Evolutionary conservation across 2,329 filamentous ascomycete genomes (phyloP).

Genomic region (Alternaria panax): DNA sequence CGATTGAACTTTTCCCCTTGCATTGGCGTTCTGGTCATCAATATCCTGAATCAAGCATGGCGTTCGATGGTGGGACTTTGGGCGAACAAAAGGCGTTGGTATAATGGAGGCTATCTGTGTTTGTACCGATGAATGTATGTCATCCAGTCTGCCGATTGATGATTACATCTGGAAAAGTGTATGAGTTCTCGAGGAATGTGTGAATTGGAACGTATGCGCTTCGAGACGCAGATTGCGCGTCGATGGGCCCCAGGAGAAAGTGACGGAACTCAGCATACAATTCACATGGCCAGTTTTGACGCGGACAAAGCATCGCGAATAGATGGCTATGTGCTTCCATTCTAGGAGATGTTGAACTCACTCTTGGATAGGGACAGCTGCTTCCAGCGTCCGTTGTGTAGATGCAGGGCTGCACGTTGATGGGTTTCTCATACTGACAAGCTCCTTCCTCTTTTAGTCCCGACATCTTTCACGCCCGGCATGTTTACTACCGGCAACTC

Average conservation of each 20-base stretch:
- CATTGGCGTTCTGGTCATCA: slow-evolving; percentile 7
- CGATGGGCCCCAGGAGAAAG: neutral
- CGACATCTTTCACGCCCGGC: neutral
- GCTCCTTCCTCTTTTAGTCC: neutral
- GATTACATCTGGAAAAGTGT: neutral
- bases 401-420: neutral
- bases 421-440: neutral
- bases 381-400: neutral
- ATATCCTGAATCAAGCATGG: slow-evolving; percentile 5
- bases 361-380: neutral
- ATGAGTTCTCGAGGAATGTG: neutral
- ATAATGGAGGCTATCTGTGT: neutral
- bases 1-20: neutral
- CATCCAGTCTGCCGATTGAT: neutral
- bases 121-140: neutral
- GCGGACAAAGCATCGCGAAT: neutral
- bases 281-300: neutral
- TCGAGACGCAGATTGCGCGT: neutral
- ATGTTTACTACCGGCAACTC: neutral
- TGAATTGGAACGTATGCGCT: neutral
- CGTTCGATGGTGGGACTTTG: slow-evolving; percentile 4
- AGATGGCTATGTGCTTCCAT: neutral
- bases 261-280: neutral
- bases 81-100: slow-evolving; percentile 3
- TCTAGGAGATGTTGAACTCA: neutral